Percentiles rank a stretch among this genome's conserved stretches.
These are phyloP conservation scores for Trifolium subterraneum DNA, from an alignment of 306 rosid species.

Conservation along the genomic window DNA sequence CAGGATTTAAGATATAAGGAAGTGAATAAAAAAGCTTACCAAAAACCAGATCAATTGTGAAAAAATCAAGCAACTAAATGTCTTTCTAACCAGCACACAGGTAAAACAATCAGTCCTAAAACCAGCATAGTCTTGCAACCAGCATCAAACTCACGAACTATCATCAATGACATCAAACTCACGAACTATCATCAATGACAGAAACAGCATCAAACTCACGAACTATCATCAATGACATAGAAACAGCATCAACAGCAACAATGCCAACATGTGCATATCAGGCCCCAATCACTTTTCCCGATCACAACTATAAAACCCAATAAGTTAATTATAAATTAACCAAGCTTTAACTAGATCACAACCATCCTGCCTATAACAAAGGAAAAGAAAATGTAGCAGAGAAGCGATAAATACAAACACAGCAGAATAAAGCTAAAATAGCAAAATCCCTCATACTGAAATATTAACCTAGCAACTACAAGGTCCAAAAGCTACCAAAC, in stretches of 20 bases:
- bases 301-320: conserved; percentile 89
- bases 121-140: conserved; percentile 75
- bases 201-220: conserved; percentile 74
- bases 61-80: conserved; percentile 59
- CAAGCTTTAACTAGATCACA: conserved; percentile 35
- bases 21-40: conserved; percentile 63
- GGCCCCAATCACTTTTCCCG: conserved; percentile 67
- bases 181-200: conserved; percentile 33
- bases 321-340: conserved; percentile 60
- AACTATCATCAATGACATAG: conserved; percentile 70
- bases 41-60: conserved; percentile 51
- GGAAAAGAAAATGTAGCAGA: conserved; percentile 20
- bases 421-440: conserved; percentile 18
- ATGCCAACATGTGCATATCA: conserved; percentile 67
- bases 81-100: conserved; percentile 67
- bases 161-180: conserved; percentile 69
- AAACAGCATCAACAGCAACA: conserved; percentile 74
- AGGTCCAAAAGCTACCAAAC: conserved; percentile 46
- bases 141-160: conserved; percentile 72
- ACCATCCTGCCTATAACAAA: conserved; percentile 26
- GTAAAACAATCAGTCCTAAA: conserved; percentile 67
- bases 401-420: conserved; percentile 1
- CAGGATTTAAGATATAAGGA: conserved; percentile 48
- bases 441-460: conserved; percentile 37
- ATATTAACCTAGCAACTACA: conserved; percentile 48